phyloP scores from a whole-genome alignment of 78 protist genomes.

The Capsaspora owczarzaki region DNA sequence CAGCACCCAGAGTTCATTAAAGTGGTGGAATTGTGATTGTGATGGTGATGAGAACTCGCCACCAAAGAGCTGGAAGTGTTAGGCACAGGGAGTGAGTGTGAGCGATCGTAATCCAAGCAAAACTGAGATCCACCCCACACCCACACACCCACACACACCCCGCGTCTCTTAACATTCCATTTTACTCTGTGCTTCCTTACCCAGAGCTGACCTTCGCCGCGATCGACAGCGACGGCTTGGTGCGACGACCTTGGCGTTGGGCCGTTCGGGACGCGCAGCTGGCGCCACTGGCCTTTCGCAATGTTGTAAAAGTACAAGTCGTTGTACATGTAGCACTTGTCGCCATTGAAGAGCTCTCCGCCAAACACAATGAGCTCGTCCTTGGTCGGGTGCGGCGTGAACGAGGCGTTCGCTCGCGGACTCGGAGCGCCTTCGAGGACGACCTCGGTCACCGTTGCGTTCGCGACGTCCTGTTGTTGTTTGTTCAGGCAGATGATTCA shows the following conservation, averaged over 20 bases:
- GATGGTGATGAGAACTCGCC: too few species aligned
- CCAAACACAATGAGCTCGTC: constrained; percentile 13
- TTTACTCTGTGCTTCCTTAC: too few species aligned
- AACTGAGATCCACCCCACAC: too few species aligned
- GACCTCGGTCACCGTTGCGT: background rate
- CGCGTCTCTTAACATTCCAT: too few species aligned
- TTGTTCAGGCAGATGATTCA: too few species aligned
- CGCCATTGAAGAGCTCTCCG: constrained; percentile 18
- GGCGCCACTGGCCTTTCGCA: background rate
- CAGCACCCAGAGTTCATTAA: too few species aligned
- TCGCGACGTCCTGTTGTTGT: background rate
- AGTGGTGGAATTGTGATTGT: too few species aligned
- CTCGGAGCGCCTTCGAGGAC: constrained; percentile 2
- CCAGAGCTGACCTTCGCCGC: too few species aligned
- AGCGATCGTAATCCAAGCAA: too few species aligned
- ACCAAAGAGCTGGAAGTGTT: too few species aligned
- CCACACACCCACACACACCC: too few species aligned
- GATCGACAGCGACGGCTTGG: background rate
- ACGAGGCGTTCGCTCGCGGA: background rate
- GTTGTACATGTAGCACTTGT: background rate
- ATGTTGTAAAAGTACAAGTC: background rate
- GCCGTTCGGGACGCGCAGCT: background rate
- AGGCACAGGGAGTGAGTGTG: too few species aligned
- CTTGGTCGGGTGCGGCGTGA: background rate
- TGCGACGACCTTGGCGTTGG: constrained; percentile 3